A percentile compares a stretch with the other conserved stretches of the same genome.
phyloP scores from a whole-genome alignment of 495 filamentous ascomycete species.

The Tuber calosporum region DNA sequence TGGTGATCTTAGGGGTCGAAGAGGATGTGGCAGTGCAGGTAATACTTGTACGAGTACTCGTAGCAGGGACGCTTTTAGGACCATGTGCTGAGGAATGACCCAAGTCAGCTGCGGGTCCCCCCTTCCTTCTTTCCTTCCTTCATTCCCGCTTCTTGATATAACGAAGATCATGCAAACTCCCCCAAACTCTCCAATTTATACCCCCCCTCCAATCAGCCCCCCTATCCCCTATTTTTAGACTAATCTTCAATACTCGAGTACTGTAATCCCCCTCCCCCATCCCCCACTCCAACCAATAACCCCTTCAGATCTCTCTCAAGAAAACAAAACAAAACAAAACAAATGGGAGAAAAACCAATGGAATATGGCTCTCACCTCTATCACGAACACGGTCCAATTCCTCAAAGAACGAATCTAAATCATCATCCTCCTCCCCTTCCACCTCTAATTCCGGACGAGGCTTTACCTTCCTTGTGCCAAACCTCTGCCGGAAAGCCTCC shows the following conservation, averaged over 20 bases:
- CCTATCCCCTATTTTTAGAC: background rate
- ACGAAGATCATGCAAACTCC: background rate
- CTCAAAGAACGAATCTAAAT: constrained; percentile 40
- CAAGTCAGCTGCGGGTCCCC: background rate
- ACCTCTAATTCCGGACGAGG: constrained; percentile 17
- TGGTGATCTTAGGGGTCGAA: background rate
- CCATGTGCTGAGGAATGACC: background rate
- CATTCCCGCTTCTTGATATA: background rate
- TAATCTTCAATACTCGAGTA: background rate
- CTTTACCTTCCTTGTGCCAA: constrained; percentile 36
- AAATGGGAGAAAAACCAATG: constrained; percentile 6
- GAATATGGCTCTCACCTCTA: constrained; percentile 17
- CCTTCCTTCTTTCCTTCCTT: background rate
- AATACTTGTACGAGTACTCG: background rate
- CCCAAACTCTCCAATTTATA: background rate
- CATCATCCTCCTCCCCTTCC: constrained; percentile 23
- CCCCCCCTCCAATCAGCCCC: background rate
- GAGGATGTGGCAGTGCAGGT: background rate
- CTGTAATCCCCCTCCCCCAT: too few relatives aligned
- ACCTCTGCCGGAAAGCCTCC: constrained; percentile 39
- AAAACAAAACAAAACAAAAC: constrained; percentile 13
- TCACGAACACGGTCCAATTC: constrained; percentile 33
- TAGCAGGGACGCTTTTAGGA: background rate
- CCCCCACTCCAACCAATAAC: constrained; percentile 23
- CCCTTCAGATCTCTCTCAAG: constrained; percentile 14